Evolutionary conservation across 805 yeast genomes (phyloP), one percentile per base, ranked within the genome.

Genomic region (Candida odintsovae): DNA sequence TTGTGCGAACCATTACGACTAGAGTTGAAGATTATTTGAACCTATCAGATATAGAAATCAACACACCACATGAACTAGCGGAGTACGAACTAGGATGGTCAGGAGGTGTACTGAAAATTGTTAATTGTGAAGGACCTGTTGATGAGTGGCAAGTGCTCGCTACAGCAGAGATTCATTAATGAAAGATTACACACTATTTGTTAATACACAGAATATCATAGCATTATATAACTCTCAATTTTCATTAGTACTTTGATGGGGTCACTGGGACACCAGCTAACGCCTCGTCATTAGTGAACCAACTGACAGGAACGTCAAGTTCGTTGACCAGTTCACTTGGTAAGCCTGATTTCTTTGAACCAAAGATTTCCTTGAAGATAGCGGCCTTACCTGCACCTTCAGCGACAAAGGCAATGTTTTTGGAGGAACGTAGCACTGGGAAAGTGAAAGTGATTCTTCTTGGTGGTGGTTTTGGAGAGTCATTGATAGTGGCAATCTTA

Each of bases 391-490:
- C 83, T 11, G 84, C 83, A 48, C 97, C 97, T 63, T 87, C 90
- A 15, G 96, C 96, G 41, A 89, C 90, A 66, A 90, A 90, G 2
- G 87, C 83, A 56, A 90, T 78, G 42, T 57, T 50, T 18, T 54
- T 53, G n/a, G 72, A 58, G 10, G 60, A 52, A 45, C 71, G 73
- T 55, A 90, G 73, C 4, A 83, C 83, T 7, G 92, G 90, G 66
- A 87, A 79, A 7, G 97, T 90, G 63, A 90, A 72, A 3, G 96
- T 87, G 67, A 90, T 86, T 72, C 97, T 81, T 72, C 90, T 82
- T 64, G 90, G 83, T 37, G 97, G 97, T 28, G 95, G 96, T 67
- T 90, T 90, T 64, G 97, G 97, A 11, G 95, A 86, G 63, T 90
- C 92, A 43, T 75, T 72, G 51, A 90, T 78, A 58, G 78, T 67